Percentiles rank a stretch among this genome's conserved stretches.
Conservation (phyloP, 148 eudicot genomes). For the Selenicereus undatus region DNA sequence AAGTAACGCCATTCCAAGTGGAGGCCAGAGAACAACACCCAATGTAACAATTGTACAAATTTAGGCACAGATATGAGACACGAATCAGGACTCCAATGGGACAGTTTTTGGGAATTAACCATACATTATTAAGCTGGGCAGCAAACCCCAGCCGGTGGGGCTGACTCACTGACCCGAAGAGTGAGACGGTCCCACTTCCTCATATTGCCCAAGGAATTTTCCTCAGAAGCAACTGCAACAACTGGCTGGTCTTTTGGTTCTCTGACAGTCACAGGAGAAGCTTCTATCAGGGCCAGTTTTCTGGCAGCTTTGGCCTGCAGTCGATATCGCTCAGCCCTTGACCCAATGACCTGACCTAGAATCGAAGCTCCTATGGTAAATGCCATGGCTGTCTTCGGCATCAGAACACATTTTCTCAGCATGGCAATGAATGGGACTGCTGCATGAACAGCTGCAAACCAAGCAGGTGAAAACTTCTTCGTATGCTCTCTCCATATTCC, state of each 20-base stretch:
- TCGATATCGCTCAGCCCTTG: constrained; percentile 86
- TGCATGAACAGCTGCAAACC: constrained; percentile 97
- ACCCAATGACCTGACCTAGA: constrained; percentile 92
- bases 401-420: constrained; percentile 78
- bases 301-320: constrained; percentile 47
- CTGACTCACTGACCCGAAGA: constrained; percentile 31
- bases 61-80: constrained; percentile 10
- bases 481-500: constrained; percentile 98
- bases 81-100: constrained; percentile 6
- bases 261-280: constrained; percentile 17
- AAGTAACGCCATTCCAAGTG: not conserved
- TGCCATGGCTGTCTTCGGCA: constrained; percentile 98
- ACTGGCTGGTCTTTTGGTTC: constrained; percentile 20
- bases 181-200: constrained; percentile 47
- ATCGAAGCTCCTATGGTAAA: constrained; percentile 90
- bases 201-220: constrained; percentile 36
- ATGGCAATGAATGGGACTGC: constrained; percentile 92
- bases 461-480: constrained; percentile 81
- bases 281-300: constrained; percentile 26
- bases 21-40: not conserved
- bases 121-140: constrained; percentile 27
- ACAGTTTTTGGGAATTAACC: not conserved
- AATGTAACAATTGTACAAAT: not conserved
- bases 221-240: constrained; percentile 27
- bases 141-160: constrained; percentile 46